A percentile compares a stretch with the other conserved stretches of the same genome.
Conservation (phyloP, 352 stramenopile genomes). For the Globisporangium viniferum region DNA sequence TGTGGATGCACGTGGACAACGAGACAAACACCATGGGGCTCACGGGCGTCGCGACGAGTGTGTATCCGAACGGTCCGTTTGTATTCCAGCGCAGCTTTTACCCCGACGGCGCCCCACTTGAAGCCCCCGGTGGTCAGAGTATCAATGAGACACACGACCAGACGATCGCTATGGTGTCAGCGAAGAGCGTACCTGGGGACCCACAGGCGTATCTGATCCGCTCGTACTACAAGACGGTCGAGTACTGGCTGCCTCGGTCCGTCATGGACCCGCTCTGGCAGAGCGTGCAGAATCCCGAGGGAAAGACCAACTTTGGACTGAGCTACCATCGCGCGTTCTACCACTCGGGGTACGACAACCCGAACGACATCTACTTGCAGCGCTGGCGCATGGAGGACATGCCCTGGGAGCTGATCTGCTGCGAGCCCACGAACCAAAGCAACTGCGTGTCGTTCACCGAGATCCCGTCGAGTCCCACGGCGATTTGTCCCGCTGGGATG, state of each 20-base stretch:
- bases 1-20: constrained; percentile 97
- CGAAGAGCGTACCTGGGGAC: constrained; percentile 15
- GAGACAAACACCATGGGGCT: constrained; percentile 82
- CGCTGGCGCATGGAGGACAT: constrained; percentile 94
- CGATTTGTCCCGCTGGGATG: constrained; percentile 50
- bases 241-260: constrained; percentile 93
- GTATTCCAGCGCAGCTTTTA: constrained; percentile 90
- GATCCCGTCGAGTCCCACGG: constrained; percentile 24
- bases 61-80: constrained; percentile 92
- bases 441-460: constrained; percentile 48
- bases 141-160: constrained; percentile 96
- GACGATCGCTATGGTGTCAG: constrained; percentile 63
- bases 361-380: constrained; percentile 97
- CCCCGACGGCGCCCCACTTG: constrained; percentile 78
- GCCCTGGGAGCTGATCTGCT: constrained; percentile 91
- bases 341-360: constrained; percentile 93
- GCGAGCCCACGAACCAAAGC: constrained; percentile 49
- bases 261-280: constrained; percentile 98
- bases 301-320: constrained; percentile 88
- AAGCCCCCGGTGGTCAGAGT: constrained; percentile 64
- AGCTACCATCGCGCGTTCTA: constrained; percentile 96
- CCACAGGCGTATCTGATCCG: constrained; percentile 85
- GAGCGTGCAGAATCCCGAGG: constrained; percentile 83
- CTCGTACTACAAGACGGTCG: constrained; percentile 94
- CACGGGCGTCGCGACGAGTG: constrained; percentile 84